Base-by-base conservation (phyloP, 352 stramenopile species). In the Pythium rishiriense region DNA sequence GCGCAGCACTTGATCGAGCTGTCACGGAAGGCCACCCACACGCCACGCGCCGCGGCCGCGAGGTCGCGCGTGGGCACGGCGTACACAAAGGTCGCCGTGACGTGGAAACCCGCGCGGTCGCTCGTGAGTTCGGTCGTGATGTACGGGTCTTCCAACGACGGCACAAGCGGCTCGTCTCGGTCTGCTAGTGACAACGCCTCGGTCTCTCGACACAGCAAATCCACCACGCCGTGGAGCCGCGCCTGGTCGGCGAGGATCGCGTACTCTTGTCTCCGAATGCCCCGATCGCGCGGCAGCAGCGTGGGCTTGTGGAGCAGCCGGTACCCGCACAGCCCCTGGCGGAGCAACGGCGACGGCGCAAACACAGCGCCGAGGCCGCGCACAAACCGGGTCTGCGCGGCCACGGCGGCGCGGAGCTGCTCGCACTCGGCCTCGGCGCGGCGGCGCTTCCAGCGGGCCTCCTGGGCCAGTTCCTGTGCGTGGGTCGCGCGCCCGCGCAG, bases 41-140 rank as follows among this genome's bases (percentile, higher is more conserved):
- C 59, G 25, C 65, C 67, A 7, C 60, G 33, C 28, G 74, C 7
- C 9, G 45, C 45, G 8, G 41, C 43, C 7, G 5, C 54, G 26
- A 78, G 3, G 61, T 69, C 21, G 58, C 52, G 42, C 17, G 70
- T 74, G 31, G 77, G 70, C 51, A 81, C 68, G 22, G 70, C 64
- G 50, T 73, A 81, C 43, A 76, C 68, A 14, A 60, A 58, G 0
- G 56, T 68, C 26, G 70, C 73, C 4, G 65, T 78, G 24, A 62
- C 25, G 28, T 33, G 25, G 29, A 62, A 62, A n/a, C 54, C 54
- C 12, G 4, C n/a, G 5, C 29, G 29, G 29, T 56, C 49, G 31
- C 28, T 56, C 7, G 26, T 31, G 19, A 45, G 31, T n/a, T 56
- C 49, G 28, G 28, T 56, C 24, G 24, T 31, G 41, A 52, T 62